These are phyloP conservation scores for Aspergillus mulundensis DNA, from an alignment of 495 filamentous ascomycete species.

Conservation along the genomic window DNA sequence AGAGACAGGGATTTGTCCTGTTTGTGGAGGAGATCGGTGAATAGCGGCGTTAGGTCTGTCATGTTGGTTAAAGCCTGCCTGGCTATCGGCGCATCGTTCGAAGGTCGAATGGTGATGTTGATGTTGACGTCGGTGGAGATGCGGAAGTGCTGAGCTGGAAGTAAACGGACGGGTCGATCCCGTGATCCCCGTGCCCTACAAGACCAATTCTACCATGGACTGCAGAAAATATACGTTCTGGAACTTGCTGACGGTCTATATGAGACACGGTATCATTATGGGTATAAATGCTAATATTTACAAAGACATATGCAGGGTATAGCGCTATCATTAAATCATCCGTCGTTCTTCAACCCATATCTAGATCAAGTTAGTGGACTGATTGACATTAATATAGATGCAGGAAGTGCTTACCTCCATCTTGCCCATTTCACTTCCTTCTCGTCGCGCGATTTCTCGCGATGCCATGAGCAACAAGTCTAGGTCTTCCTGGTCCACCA, in stretches of 20 bases:
- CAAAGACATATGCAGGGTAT: constrained; percentile 18
- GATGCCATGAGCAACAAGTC: constrained; percentile 73
- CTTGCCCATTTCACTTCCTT: constrained; percentile 82
- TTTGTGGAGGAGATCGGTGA: constrained; percentile 54
- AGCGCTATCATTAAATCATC: constrained; percentile 26
- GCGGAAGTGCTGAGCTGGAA: constrained; percentile 11
- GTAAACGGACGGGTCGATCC: constrained; percentile 6
- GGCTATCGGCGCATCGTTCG: constrained; percentile 2
- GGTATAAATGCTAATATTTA: constrained; percentile 20
- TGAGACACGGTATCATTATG: constrained; percentile 13
- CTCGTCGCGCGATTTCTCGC: constrained; percentile 63
- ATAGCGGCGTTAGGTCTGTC: constrained; percentile 67
- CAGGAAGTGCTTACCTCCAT: constrained; percentile 72
- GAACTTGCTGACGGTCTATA: constrained; percentile 3
- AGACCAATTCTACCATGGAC: constrained; percentile 20
- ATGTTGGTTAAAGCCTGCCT: constrained; percentile 30
- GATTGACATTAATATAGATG: background rate
- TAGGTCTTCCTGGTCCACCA: constrained; percentile 94
- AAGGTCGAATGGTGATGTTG: constrained; percentile 9
- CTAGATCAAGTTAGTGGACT: constrained; percentile 30
- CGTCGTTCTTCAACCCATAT: constrained; percentile 62
- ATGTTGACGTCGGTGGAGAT: background rate
- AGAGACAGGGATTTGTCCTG: background rate
- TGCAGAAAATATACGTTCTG: background rate
- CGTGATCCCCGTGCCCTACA: constrained; percentile 21